These are phyloP conservation scores for Kluyveromyces sp. DNA, from an alignment of 1,139 yeast genomes.

Conservation along the genomic window DNA sequence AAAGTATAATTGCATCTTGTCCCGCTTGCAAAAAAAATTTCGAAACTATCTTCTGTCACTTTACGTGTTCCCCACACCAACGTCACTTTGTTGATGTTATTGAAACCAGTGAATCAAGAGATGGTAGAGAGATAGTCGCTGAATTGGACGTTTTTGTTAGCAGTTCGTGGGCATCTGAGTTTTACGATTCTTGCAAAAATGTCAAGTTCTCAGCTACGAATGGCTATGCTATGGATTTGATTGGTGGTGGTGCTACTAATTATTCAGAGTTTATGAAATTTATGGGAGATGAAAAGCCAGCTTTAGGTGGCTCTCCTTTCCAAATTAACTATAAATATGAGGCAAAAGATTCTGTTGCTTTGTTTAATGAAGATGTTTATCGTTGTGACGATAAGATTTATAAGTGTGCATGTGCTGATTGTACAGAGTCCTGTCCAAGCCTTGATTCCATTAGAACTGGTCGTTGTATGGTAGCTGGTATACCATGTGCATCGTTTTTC, in stretches of 20 bases:
- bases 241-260: conserved; percentile 90
- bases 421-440: conserved; percentile 70
- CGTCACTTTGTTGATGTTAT: conserved; percentile 65
- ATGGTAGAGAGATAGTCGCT: conserved; percentile 55
- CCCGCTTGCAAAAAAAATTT: conserved; percentile 92
- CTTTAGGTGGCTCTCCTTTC: conserved; percentile 91
- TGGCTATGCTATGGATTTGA: conserved; percentile 92
- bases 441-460: conserved; percentile 40
- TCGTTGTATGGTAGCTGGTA: conserved; percentile 47
- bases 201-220: conserved; percentile 92
- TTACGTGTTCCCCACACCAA: conserved; percentile 87
- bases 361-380: conserved; percentile 24
- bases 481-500: conserved; percentile 70
- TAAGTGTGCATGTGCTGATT: conserved; percentile 87
- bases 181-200: conserved; percentile 79
- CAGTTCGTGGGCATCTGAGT: conserved; percentile 49
- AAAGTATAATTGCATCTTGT: conserved; percentile 77
- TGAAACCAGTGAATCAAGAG: conserved; percentile 44
- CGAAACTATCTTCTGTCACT: conserved; percentile 75
- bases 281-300: conserved; percentile 87
- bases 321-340: conserved; percentile 71
- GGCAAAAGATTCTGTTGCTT: conserved; percentile 24
- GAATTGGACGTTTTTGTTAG: conserved; percentile 62
- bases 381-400: conserved; percentile 53
- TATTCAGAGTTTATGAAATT: conserved; percentile 71